phyloP scores from a whole-genome alignment of 192 early-diverging fungal genomes.

The Backusella sp. region DNA sequence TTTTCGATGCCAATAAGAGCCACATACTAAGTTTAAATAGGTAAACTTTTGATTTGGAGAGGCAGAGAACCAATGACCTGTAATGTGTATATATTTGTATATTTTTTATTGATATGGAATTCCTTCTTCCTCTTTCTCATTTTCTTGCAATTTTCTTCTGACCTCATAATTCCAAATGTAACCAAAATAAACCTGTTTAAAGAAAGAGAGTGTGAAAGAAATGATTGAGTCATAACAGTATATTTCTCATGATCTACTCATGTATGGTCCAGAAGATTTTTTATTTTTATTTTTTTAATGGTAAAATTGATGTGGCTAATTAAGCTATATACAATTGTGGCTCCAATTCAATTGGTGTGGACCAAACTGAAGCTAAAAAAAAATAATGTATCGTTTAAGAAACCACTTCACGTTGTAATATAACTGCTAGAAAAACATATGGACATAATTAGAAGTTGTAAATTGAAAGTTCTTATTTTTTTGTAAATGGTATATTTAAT shows the following conservation, averaged over 20 bases:
- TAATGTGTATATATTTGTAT: background rate
- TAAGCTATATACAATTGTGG: background rate
- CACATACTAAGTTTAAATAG: too few relatives aligned
- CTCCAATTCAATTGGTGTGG: background rate
- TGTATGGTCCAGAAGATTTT: background rate
- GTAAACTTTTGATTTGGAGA: too few relatives aligned
- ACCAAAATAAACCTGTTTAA: background rate
- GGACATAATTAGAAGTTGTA: background rate
- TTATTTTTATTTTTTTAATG: background rate
- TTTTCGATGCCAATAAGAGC: background rate
- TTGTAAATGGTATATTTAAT: background rate
- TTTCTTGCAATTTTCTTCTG: background rate
- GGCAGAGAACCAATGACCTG: background rate
- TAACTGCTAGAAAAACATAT: background rate
- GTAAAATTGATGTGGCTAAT: background rate
- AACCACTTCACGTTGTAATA: background rate
- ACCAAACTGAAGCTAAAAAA: background rate
- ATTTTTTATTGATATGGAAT: background rate
- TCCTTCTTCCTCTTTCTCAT: background rate
- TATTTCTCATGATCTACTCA: background rate
- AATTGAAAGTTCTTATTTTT: background rate
- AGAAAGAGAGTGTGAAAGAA: background rate
- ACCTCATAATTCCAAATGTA: background rate
- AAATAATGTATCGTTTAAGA: background rate
- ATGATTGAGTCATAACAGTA: background rate